Evolutionary conservation across 2,329 filamentous ascomycete species (phyloP).

Genomic region (Aspergillus aculeatus): DNA sequence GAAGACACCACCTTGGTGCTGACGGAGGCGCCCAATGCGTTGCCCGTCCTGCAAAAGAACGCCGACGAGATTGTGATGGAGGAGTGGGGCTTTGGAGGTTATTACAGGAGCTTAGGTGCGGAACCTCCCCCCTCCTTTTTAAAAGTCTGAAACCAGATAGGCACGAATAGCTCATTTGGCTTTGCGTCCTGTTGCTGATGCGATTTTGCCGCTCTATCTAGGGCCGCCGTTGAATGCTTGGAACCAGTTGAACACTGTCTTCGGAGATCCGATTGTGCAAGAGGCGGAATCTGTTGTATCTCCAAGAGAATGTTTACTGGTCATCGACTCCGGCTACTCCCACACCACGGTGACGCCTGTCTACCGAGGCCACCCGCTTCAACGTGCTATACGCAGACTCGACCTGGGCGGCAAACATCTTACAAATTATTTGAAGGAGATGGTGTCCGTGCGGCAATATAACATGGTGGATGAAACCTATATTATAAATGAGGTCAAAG

Average conservation of each 20-base stretch:
- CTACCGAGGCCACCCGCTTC: slow-evolving; percentile 75
- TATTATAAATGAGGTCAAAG: slow-evolving; percentile 95
- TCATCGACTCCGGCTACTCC: slow-evolving; percentile 90
- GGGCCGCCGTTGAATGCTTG: slow-evolving; percentile 77
- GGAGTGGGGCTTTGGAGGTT: slow-evolving; percentile 88
- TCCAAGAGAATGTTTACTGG: slow-evolving; percentile 77
- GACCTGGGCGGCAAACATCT: slow-evolving; percentile 91
- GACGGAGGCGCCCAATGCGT: slow-evolving; percentile 79
- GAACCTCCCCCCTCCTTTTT: slow-evolving; percentile 24
- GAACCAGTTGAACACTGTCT: slow-evolving; percentile 70
- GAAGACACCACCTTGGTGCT: slow-evolving; percentile 79
- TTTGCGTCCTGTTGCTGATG: neutral
- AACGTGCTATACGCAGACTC: slow-evolving; percentile 76
- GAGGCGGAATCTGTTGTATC: slow-evolving; percentile 42
- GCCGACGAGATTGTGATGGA: slow-evolving; percentile 97
- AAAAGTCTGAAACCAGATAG: neutral
- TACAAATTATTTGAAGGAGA: slow-evolving; percentile 87
- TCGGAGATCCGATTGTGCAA: slow-evolving; percentile 55
- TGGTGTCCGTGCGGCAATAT: slow-evolving; percentile 87
- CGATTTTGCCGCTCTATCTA: slow-evolving; percentile 43
- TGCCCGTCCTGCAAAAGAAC: slow-evolving; percentile 78
- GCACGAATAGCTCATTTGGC: neutral
- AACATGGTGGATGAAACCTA: slow-evolving; percentile 93
- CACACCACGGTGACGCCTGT: slow-evolving; percentile 88
- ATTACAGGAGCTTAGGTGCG: slow-evolving; percentile 71